Evolutionary conservation across 306 rosid species (phyloP).

Genomic region (Cucurbita ficifolia): DNA sequence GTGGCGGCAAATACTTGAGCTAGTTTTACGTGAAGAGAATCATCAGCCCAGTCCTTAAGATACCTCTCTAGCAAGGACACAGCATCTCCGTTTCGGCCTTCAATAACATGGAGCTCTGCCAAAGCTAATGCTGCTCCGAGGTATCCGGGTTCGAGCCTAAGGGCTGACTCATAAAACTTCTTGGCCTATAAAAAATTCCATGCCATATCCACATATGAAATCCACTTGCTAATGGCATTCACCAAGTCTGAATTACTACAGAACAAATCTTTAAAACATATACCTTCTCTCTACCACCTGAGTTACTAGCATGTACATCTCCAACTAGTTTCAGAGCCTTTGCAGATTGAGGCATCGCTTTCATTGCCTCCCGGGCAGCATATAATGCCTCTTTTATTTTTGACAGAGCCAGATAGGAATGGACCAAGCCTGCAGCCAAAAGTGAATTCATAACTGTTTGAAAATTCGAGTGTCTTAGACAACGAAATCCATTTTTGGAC

Average conservation of each 20-base stretch:
- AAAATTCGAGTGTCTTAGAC: slow-evolving; percentile 4
- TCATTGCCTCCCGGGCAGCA: slow-evolving; percentile 99
- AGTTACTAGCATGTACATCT: slow-evolving; percentile 89
- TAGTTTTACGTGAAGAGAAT: slow-evolving; percentile 93
- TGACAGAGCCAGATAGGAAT: slow-evolving; percentile 70
- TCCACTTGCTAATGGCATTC: slow-evolving; percentile 1
- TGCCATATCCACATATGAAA: slow-evolving; percentile 12
- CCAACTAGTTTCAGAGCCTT: slow-evolving; percentile 95
- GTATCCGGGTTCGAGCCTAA: slow-evolving; percentile 96
- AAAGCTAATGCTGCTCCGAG: slow-evolving; percentile 97
- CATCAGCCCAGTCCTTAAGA: slow-evolving; percentile 98
- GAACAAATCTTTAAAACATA: neutral
- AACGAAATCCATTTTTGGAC: slow-evolving; percentile 1
- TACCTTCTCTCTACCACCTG: slow-evolving; percentile 96
- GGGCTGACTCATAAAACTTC: slow-evolving; percentile 96
- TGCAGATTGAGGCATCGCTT: slow-evolving; percentile 98
- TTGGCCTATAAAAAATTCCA: slow-evolving; percentile 50
- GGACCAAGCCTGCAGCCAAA: slow-evolving; percentile 70
- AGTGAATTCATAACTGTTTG: slow-evolving; percentile 13
- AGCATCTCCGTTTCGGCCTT: slow-evolving; percentile 92
- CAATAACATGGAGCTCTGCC: slow-evolving; percentile 96
- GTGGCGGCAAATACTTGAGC: slow-evolving; percentile 97
- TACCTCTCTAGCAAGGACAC: slow-evolving; percentile 84
- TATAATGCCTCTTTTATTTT: slow-evolving; percentile 90
- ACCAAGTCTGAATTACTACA: slow-evolving; percentile 10